Conservation (phyloP, 192 early-diverging fungal genomes). For the Linnemannia zychae region DNA sequence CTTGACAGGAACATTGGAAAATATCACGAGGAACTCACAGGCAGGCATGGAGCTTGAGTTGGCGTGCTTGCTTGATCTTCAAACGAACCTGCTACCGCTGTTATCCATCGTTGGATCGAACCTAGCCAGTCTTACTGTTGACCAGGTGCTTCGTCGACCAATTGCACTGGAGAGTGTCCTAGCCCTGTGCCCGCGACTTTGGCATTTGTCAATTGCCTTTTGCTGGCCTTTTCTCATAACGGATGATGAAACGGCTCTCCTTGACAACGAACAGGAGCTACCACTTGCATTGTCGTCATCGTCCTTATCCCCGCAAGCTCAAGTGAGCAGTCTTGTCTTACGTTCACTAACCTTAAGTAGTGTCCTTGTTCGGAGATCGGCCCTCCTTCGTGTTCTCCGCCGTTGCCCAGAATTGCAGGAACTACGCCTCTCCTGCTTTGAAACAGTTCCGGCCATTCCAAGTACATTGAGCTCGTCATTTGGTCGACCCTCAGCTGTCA, state of each 20-base stretch:
- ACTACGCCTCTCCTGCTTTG: background rate
- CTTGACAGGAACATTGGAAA: background rate
- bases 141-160: background rate
- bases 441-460: background rate
- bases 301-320: background rate
- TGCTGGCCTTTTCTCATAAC: background rate
- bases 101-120: background rate
- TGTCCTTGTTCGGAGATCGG: background rate
- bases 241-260: background rate
- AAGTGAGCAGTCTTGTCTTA: background rate
- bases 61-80: background rate
- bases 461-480: background rate
- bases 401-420: background rate
- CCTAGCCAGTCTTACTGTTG: background rate
- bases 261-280: background rate
- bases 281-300: background rate
- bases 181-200: background rate
- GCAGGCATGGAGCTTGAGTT: background rate
- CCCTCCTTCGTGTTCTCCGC: background rate
- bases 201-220: background rate
- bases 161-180: background rate
- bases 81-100: background rate
- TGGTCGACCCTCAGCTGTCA: background rate
- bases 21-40: background rate
- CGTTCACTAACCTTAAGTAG: background rate